Base-by-base conservation (phyloP, 1,139 yeast species). In the Saccharomyces hybrid region DNA sequence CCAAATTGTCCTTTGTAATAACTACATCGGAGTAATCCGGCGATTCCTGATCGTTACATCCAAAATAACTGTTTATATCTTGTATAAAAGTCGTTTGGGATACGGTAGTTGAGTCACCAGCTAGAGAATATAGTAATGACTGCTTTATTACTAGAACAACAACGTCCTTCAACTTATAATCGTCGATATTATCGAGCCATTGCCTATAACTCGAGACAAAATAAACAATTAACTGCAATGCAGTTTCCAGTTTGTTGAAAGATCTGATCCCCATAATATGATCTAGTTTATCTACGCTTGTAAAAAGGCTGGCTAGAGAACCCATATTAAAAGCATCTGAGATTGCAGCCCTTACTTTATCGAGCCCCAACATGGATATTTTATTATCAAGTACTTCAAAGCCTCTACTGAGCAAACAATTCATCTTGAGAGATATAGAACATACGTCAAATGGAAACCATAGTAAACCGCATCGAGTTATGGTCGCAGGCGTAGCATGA, bases 401-500 rank as follows among this genome's bases (percentile, higher is more conserved):
- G 19, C 44, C 19, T 38, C 19, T 38, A 38, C 11, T 11, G n/a
- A 38, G 24, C 19, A 38, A 19, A 19, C 24, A 19, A 12, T 19
- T 11, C 3, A 38, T 19, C 44, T 38, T 38, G 4, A 24, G 11
- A n/a, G 11, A 19, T 2, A 38, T 38, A 2, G 26, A 16, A 38
- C 44, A 38, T 12, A 38, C 44, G 9, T 38, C 44, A 2, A n/a
- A 14, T 6, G 83, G 84, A 61, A 88, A 75, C 86, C 91, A 87
- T 1, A 91, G 75, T 81, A 93, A 84, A 7, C 96, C 97, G 75
- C 98, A 91, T 69, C 99, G 79, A 70, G 95, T 88, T 29, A 93
- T 80, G 0, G 98, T 93, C 0, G 98, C 99, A 0, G 89, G 89
- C 0, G 98, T 93, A 0, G 96, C 86, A 62, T 78, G 75, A 6